Evolutionary conservation across 2,329 filamentous ascomycete species (phyloP), one percentile per base, ranked within the genome.

Genomic region (Aspergillus sp.): DNA sequence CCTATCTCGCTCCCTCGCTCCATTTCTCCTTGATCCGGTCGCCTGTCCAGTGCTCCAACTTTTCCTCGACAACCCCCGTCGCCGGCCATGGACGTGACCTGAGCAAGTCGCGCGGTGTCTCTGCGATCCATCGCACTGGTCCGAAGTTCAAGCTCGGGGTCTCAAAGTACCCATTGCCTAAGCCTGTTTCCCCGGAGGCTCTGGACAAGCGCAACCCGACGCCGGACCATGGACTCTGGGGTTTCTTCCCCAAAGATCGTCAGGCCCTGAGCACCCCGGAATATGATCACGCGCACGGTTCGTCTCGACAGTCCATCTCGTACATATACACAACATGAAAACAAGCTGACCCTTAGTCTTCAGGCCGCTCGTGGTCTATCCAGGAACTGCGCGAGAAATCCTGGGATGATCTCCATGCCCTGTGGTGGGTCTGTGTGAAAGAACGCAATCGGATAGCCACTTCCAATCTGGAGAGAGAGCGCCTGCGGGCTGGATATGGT

Each of bases 371-470:
- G 23, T 99, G 94, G 94, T 85, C 82, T 10, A 85, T 89, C 6
- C 84, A 90, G 74, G 94, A 99, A 77, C 79, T 99, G 65, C 83
- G 92, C 58, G 80, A 83, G 58, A 97, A 97, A 76, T 91, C 88
- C 58, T 99, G 91, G 89, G 90, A 96, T 56, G 92, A 97, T 71
- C 76, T 99, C 64, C 92, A 97, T 73, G 79, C 81, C 56, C 80
- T 99, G 66, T 99, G 93, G 91, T 99, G 92, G 91, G 83, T 91
- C 50, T 97, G 94, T 70, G 82, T 88, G 55, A 91, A 89, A 76
- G 94, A 99, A 77, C 81, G 89, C 64, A 99, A 99, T 75, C 84
- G 89, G 61, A 84, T 97, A 62, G 81, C 85, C n/a, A 97, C 95
- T 25, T 86, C 88, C 61, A 79, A 80, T 49, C 72, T 80, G 52